A percentile compares a stretch with the other conserved stretches of the same genome.
phyloP scores from a whole-genome alignment of 2,329 filamentous ascomycete species.

The Karstenula rhodostoma region DNA sequence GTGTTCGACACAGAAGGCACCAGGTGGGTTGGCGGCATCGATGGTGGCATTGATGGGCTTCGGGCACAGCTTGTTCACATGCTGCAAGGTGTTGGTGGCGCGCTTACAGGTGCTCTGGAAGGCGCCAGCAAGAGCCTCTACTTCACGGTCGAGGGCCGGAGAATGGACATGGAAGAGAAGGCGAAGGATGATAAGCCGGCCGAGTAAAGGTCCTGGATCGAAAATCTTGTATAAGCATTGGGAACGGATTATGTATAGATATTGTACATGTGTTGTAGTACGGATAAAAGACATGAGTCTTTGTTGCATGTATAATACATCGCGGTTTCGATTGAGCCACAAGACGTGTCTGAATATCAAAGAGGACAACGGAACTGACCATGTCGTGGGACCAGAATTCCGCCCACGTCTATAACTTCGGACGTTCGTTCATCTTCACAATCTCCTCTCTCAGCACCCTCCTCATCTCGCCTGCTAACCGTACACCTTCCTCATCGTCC shows the following conservation, averaged over 20 bases:
- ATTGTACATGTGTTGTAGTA: slow-evolving; percentile 25
- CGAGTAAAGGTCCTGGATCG: slow-evolving; percentile 24
- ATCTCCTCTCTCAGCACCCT: slow-evolving; percentile 51
- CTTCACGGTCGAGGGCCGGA: slow-evolving; percentile 84
- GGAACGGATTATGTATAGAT: slow-evolving; percentile 25
- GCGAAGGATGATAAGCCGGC: slow-evolving; percentile 44
- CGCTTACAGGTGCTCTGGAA: slow-evolving; percentile 80
- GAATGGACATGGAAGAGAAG: slow-evolving; percentile 81
- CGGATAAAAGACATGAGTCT: neutral
- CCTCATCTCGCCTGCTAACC: slow-evolving; percentile 63
- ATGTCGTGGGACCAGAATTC: neutral
- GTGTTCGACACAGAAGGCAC: slow-evolving; percentile 79
- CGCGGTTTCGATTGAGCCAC: neutral
- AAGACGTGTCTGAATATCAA: too few relatives aligned
- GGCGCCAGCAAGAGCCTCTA: slow-evolving; percentile 82
- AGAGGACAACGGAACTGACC: too few relatives aligned
- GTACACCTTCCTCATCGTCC: slow-evolving; percentile 75
- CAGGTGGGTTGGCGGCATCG: slow-evolving; percentile 77
- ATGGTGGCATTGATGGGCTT: slow-evolving; percentile 81
- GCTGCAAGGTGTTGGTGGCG: slow-evolving; percentile 80
- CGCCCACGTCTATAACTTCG: slow-evolving; percentile 14
- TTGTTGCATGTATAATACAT: slow-evolving; percentile 4
- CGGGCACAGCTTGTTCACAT: slow-evolving; percentile 81
- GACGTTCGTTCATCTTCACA: slow-evolving; percentile 26
- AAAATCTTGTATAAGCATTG: slow-evolving; percentile 16